Evolutionary conservation across 768 basidiomycete species (phyloP), one percentile per base, ranked within the genome.

Genomic region (Xerocomus brunneocitrinus): DNA sequence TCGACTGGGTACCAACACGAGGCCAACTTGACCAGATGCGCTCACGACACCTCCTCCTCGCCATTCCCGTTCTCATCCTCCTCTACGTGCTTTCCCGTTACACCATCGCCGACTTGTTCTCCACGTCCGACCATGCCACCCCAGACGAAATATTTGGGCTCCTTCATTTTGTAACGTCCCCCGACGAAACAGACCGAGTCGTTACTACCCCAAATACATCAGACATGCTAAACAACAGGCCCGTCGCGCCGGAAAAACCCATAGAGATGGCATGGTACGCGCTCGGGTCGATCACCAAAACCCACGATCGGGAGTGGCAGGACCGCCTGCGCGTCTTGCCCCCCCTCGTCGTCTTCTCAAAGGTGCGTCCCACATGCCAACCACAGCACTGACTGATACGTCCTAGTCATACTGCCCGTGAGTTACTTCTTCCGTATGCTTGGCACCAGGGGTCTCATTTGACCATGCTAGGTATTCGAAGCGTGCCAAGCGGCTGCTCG

Each of bases 271-370:
- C 70, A 1, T 74, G 81, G 45, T 90, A 87, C 60, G 79, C 82
- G 14, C 75, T 77, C 32, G 76, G 79, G 4, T 56, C 66, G 4
- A 54, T 55, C 28, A 13, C 57, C 47, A 19, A 19, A 19, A 19
- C 19, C 19, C 19, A 19, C 19, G 19, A 19, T 19, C 19, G 19
- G 19, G 34, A 67, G 9, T 62, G 67, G 67, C 42, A 52, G 2
- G 50, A 69, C 55, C 73, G 79, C 40, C 67, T 76, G 16, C 63
- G 62, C 40, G 62, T 61, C 22, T 59, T 90, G 44, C 71, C 78
- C 59, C 89, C 89, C 2, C 68, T 92, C 7, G 74, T 91, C 42
- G 82, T 92, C 12, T 91, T 92, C 62, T 91, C 89, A 75, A 92
- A 92, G 76, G 87, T 85, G 50, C 31, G 76, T 67, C 41, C 5